Conservation (phyloP, 2,329 filamentous ascomycete genomes). For the Paecilomyces dactylethromorphus region DNA sequence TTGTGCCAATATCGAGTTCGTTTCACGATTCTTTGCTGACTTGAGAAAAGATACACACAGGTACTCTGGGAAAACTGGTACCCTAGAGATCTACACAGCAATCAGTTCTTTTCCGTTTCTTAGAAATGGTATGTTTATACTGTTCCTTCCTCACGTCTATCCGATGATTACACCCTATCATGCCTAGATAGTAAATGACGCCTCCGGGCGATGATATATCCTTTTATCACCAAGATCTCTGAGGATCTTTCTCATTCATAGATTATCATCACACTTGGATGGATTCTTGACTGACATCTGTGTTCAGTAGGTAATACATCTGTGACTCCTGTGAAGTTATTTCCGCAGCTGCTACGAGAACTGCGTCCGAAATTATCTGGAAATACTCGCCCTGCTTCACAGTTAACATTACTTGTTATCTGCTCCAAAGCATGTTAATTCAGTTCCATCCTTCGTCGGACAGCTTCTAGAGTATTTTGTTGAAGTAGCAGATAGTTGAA, state of each 20-base stretch:
- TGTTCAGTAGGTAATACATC: background rate
- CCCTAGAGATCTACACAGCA: background rate
- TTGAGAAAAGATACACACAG: slow-evolving; percentile 4
- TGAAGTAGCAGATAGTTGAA: background rate
- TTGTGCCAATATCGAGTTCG: background rate
- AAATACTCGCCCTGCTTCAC: too few relatives aligned
- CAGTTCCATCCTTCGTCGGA: too few relatives aligned
- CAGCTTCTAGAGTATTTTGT: background rate
- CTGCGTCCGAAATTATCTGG: too few relatives aligned
- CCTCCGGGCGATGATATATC: slow-evolving; percentile 51
- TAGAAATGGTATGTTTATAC: slow-evolving; percentile 19
- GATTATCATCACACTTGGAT: slow-evolving; percentile 8
- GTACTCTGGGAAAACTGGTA: background rate
- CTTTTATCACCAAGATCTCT: slow-evolving; percentile 63
- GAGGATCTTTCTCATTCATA: slow-evolving; percentile 38
- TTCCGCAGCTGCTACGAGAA: too few relatives aligned
- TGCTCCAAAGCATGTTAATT: too few relatives aligned
- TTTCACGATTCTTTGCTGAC: slow-evolving; percentile 13
- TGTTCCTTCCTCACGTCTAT: slow-evolving; percentile 20
- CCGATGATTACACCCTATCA: slow-evolving; percentile 60
- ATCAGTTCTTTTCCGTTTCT: background rate
- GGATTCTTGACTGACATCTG: background rate
- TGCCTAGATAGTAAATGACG: slow-evolving; percentile 65
- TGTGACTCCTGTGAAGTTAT: too few relatives aligned
- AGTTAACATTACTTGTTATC: too few relatives aligned